These are phyloP conservation scores for Plasmodium vivax DNA, from an alignment of 169 alveolate species.

Conservation along the genomic window DNA sequence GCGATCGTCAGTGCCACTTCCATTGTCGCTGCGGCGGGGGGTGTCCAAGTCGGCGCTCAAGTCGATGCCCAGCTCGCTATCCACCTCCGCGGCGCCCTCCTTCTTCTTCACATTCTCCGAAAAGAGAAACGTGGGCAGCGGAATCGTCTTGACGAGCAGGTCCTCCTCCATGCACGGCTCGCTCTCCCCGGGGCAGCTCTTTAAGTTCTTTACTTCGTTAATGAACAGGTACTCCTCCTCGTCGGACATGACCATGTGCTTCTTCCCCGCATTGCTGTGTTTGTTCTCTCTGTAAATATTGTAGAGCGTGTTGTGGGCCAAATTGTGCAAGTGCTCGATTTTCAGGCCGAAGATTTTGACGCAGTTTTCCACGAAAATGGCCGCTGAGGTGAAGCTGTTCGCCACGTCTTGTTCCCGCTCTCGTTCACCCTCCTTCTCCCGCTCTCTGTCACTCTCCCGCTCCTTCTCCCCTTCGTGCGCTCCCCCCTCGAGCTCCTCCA, in stretches of 20 bases:
- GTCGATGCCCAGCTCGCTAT: too few species aligned
- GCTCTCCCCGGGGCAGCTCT: conserved; percentile 8
- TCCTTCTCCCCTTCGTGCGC: background rate
- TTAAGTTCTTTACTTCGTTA: conserved; percentile 43
- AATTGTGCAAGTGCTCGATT: conserved; percentile 66
- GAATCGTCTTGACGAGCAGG: conserved; percentile 39
- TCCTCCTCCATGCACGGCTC: conserved; percentile 36
- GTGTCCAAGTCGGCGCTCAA: background rate
- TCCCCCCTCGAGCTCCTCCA: conserved; percentile 37
- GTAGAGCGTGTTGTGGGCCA: conserved; percentile 66
- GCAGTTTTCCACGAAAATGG: conserved; percentile 66
- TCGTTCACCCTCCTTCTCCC: background rate
- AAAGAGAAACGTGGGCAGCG: conserved; percentile 59
- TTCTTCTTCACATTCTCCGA: conserved; percentile 35
- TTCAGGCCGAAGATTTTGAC: conserved; percentile 64
- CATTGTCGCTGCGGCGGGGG: background rate
- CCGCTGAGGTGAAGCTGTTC: conserved; percentile 67
- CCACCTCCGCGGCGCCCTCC: background rate
- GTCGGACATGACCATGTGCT: conserved; percentile 16
- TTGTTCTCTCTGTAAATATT: conserved; percentile 51
- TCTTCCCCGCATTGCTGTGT: background rate
- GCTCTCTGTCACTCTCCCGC: background rate
- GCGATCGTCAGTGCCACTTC: background rate
- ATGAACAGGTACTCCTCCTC: conserved; percentile 68
- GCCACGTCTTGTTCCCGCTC: conserved; percentile 17